phyloP scores from a whole-genome alignment of 129 eudicot species.

The Sambucus nigra region DNA sequence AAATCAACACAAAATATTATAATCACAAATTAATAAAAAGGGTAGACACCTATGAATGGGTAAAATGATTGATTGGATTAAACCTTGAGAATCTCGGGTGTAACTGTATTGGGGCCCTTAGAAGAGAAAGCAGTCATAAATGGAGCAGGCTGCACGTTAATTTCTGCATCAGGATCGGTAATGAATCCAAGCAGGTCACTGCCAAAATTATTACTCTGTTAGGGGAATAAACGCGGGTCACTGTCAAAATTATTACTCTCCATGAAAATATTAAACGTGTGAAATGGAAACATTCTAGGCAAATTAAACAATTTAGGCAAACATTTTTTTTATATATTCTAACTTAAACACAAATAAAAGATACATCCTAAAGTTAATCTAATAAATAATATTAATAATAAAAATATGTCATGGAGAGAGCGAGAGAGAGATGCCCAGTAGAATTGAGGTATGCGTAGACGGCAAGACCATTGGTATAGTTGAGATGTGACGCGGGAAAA shows the following conservation, averaged over 20 bases:
- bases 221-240: background rate
- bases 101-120: conserved; percentile 58
- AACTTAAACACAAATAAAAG: too few relatives aligned
- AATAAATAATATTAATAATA: too few relatives aligned
- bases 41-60: background rate
- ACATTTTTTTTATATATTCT: too few relatives aligned
- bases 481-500: conserved; percentile 52
- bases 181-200: conserved; percentile 50
- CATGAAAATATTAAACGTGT: too few relatives aligned
- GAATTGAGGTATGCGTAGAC: conserved; percentile 25
- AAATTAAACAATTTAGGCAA: background rate
- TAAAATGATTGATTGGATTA: background rate
- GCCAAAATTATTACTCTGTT: background rate
- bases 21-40: background rate
- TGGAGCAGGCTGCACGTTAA: conserved; percentile 59
- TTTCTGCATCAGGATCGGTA: conserved; percentile 19
- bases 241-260: background rate
- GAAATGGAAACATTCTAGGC: background rate
- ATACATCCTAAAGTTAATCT: background rate
- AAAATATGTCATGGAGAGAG: too few relatives aligned
- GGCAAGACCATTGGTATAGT: conserved; percentile 19
- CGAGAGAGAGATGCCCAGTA: background rate
- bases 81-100: conserved; percentile 82
- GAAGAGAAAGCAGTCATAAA: conserved; percentile 73
- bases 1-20: background rate